phyloP scores from a whole-genome alignment of 352 stramenopile genomes.

The Globisporangium middletonii region DNA sequence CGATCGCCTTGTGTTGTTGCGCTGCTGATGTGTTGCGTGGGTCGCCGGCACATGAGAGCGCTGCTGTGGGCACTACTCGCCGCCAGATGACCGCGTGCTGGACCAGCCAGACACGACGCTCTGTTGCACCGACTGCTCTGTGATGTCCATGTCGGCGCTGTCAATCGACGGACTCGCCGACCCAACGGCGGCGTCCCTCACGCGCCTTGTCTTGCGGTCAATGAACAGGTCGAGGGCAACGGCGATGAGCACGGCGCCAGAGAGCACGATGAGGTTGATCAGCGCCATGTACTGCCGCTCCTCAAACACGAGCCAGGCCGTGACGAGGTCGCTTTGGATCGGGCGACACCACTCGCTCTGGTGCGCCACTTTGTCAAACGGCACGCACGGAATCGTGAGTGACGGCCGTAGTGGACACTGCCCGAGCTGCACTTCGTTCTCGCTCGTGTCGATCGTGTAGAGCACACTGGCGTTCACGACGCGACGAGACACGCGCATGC shows the following conservation, averaged over 20 bases:
- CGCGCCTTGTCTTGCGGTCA: slow-evolving; percentile 17
- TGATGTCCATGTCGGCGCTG: slow-evolving; percentile 20
- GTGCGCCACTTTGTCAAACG: slow-evolving; percentile 9
- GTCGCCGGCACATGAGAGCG: too few relatives aligned
- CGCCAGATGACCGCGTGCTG: slow-evolving; percentile 10
- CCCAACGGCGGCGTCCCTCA: slow-evolving; percentile 9
- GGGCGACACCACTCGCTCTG: slow-evolving; percentile 26
- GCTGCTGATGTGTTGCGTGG: neutral
- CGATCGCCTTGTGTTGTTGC: neutral
- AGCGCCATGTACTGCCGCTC: slow-evolving; percentile 21
- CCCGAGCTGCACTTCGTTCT: neutral
- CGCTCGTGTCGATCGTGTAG: slow-evolving; percentile 19
- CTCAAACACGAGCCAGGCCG: slow-evolving; percentile 21
- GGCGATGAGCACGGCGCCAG: slow-evolving; percentile 18
- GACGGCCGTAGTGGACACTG: slow-evolving; percentile 14
- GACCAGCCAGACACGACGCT: slow-evolving; percentile 3
- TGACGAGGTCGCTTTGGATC: slow-evolving; percentile 14
- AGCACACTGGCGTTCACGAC: slow-evolving; percentile 3
- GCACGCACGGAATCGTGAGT: slow-evolving; percentile 20
- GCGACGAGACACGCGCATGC: slow-evolving; percentile 2
- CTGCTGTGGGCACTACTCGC: neutral
- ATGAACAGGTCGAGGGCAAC: slow-evolving; percentile 26
- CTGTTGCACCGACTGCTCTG: slow-evolving; percentile 5
- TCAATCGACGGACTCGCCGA: slow-evolving; percentile 16
- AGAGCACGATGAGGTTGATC: slow-evolving; percentile 22